These are phyloP conservation scores for Peterozyma toletana DNA, from an alignment of 805 yeast genomes.

Conservation along the genomic window DNA sequence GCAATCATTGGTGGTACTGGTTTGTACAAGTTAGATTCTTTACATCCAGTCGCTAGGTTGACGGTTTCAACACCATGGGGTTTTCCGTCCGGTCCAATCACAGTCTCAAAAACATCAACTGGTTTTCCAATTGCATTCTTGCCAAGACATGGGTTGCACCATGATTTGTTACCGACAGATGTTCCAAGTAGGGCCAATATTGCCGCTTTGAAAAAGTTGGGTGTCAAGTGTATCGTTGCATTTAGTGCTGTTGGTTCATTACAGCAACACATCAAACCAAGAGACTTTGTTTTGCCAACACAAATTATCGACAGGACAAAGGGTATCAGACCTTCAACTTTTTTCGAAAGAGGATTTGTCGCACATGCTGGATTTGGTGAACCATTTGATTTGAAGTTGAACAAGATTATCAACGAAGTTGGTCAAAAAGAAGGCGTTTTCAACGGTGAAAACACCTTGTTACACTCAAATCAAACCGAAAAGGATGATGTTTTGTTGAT, in stretches of 20 bases:
- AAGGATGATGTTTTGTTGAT: slow-evolving; percentile 75
- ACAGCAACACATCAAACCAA: slow-evolving; percentile 81
- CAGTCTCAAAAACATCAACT: slow-evolving; percentile 67
- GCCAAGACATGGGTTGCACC: slow-evolving; percentile 91
- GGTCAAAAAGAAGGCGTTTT: slow-evolving; percentile 37
- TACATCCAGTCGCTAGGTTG: slow-evolving; percentile 79
- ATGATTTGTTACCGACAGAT: slow-evolving; percentile 82
- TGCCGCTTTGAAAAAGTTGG: slow-evolving; percentile 85
- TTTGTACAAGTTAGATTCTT: slow-evolving; percentile 75
- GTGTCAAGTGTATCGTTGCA: slow-evolving; percentile 83
- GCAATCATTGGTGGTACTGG: slow-evolving; percentile 99
- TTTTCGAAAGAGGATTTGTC: slow-evolving; percentile 87
- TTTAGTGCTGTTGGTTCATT: slow-evolving; percentile 96
- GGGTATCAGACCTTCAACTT: slow-evolving; percentile 86
- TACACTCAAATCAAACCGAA: slow-evolving; percentile 64
- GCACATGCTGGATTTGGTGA: slow-evolving; percentile 98
- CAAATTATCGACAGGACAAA: slow-evolving; percentile 96
- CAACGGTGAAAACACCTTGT: slow-evolving; percentile 43
- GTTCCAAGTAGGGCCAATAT: slow-evolving; percentile 94
- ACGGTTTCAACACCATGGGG: slow-evolving; percentile 96
- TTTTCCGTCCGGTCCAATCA: slow-evolving; percentile 86
- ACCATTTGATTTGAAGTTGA: slow-evolving; percentile 80
- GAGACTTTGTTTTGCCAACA: slow-evolving; percentile 95
- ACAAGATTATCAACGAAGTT: slow-evolving; percentile 53
- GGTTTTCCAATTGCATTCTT: slow-evolving; percentile 90